These are phyloP conservation scores for Colletotrichum ledebouriae DNA, from an alignment of 2,329 filamentous ascomycete species.

Conservation along the genomic window DNA sequence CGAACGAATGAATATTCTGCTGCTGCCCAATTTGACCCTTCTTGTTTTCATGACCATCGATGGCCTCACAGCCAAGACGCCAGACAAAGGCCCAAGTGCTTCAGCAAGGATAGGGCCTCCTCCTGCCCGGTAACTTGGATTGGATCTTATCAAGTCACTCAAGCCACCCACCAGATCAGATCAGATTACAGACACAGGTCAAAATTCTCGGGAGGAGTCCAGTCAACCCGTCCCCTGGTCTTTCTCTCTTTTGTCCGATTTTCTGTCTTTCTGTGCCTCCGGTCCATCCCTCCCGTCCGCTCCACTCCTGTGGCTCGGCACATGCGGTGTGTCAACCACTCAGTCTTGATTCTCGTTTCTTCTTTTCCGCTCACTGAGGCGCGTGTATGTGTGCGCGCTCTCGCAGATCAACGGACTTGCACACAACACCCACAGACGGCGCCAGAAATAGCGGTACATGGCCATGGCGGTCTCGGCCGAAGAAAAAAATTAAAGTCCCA, in stretches of 20 bases:
- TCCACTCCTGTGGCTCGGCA: slow-evolving; percentile 36
- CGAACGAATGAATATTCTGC: neutral
- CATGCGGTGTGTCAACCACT: slow-evolving; percentile 26
- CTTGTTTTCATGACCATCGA: neutral
- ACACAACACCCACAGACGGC: neutral
- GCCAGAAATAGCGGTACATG: neutral
- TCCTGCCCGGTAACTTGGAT: neutral
- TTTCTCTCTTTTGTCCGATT: slow-evolving; percentile 1
- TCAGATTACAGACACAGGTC: neutral
- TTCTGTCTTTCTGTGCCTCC: slow-evolving; percentile 33
- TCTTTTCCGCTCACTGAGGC: slow-evolving; percentile 15
- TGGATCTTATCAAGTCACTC: too few species aligned
- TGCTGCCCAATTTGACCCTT: neutral
- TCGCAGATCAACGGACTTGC: neutral
- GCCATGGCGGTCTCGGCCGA: slow-evolving; percentile 1
- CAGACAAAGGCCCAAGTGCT: neutral
- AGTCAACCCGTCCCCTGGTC: neutral
- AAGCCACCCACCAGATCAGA: too few species aligned
- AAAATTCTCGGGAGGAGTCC: neutral
- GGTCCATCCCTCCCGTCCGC: slow-evolving; percentile 42
- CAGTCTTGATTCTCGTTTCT: neutral
- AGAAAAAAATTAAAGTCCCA: neutral
- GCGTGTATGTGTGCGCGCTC: neutral
- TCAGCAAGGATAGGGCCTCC: neutral
- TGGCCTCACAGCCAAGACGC: slow-evolving; percentile 6